A percentile compares a stretch with the other conserved stretches of the same genome.
phyloP scores from a whole-genome alignment of 192 early-diverging fungal genomes.

The Funneliformis mosseae region DNA sequence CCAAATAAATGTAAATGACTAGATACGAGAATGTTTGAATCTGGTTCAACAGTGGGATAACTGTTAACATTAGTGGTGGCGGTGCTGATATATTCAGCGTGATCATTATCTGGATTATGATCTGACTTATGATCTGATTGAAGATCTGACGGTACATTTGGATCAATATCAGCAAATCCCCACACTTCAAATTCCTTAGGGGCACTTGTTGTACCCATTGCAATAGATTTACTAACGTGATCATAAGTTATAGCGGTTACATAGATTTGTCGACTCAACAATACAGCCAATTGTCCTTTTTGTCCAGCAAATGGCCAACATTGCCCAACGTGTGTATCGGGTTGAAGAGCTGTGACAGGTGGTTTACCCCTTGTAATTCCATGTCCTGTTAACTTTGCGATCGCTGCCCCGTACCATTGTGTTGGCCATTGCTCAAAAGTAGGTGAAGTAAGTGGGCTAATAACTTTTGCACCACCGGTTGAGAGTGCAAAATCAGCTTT shows the following conservation, averaged over 20 bases:
- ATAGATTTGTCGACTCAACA: conserved; percentile 57
- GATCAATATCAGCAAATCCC: conserved; percentile 38
- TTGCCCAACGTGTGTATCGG: conserved; percentile 60
- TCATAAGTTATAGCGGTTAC: conserved; percentile 68
- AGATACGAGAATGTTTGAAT: background rate
- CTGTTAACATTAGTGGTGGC: background rate
- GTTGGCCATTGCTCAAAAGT: conserved; percentile 28
- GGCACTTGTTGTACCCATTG: conserved; percentile 63
- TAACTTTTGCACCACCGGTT: conserved; percentile 64
- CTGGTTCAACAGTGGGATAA: background rate
- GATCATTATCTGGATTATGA: background rate
- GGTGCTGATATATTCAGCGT: background rate
- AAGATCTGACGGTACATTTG: background rate
- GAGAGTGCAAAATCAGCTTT: conserved; percentile 71
- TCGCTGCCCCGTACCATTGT: background rate
- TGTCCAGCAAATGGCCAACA: conserved; percentile 76
- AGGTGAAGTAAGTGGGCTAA: conserved; percentile 61
- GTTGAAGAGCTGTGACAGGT: conserved; percentile 40
- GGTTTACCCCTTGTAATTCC: conserved; percentile 21
- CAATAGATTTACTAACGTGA: conserved; percentile 61
- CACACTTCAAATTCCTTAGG: conserved; percentile 67
- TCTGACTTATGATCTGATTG: no score
- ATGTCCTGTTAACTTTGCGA: background rate
- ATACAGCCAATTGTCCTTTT: conserved; percentile 64
- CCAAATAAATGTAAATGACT: background rate